Conservation (phyloP, 345 rosid genomes). For the Corchorus capsularis region DNA sequence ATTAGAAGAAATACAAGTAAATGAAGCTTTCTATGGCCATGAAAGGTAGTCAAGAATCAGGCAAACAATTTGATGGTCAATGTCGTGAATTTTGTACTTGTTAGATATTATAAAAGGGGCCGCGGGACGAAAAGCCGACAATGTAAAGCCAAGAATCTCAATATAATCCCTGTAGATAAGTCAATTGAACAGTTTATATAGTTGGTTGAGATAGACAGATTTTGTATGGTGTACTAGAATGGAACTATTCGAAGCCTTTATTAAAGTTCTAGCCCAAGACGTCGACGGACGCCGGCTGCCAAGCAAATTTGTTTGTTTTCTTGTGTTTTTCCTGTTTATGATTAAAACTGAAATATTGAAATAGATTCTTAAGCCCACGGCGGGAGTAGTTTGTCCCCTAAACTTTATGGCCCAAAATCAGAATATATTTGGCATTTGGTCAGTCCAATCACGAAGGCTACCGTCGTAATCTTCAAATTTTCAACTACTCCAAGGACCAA, state of each 20-base stretch:
- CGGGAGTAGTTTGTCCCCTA: not conserved
- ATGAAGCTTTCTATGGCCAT: not conserved
- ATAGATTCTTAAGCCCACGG: not conserved
- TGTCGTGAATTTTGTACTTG: not conserved
- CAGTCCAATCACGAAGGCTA: no score
- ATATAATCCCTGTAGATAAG: not conserved
- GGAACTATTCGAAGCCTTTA: no score
- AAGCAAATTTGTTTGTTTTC: no score
- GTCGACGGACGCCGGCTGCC: no score
- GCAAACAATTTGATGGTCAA: not conserved
- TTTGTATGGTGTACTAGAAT: no score
- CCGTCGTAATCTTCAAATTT: no score
- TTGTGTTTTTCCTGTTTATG: no score
- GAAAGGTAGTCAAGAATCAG: not conserved
- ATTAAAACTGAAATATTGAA: no score
- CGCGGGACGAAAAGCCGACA: not conserved
- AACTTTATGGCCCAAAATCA: not conserved
- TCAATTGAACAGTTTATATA: not conserved
- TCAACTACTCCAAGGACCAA: no score
- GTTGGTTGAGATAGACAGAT: no score
- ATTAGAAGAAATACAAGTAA: not conserved
- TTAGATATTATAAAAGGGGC: not conserved
- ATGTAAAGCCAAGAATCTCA: not conserved
- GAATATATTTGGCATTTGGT: no score
- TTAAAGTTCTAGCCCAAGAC: no score